A percentile compares a stretch with the other conserved stretches of the same genome.
Evolutionary conservation across 2,329 filamentous ascomycete genomes (phyloP).

Genomic region (Penicillium sp.): DNA sequence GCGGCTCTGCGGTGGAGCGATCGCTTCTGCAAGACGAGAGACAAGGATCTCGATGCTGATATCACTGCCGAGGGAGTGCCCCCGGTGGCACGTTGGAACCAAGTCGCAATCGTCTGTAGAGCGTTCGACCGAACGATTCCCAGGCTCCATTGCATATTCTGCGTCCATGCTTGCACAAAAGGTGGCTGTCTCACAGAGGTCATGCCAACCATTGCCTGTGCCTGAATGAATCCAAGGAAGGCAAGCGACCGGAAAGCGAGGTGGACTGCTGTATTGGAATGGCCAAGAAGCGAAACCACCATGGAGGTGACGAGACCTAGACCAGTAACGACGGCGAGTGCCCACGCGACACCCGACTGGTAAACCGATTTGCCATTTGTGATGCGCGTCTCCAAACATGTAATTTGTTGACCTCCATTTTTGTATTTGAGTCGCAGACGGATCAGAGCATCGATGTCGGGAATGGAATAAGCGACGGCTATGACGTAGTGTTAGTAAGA

Average conservation of each 20-base stretch:
- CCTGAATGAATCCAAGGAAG: conserved; percentile 89
- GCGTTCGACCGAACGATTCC: conserved; percentile 82
- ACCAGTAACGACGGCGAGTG: conserved; percentile 79
- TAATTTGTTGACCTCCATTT: conserved; percentile 8
- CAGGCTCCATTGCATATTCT: conserved; percentile 98
- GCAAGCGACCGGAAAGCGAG: conserved; percentile 89
- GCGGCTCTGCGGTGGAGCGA: conserved; percentile 35
- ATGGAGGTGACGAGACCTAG: conserved; percentile 78
- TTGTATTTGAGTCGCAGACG: conserved; percentile 15
- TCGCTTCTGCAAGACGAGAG: conserved; percentile 72
- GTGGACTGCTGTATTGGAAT: conserved; percentile 90
- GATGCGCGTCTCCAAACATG: conserved; percentile 37
- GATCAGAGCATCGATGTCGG: conserved; percentile 46
- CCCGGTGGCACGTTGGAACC: conserved; percentile 92
- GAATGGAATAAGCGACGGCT: conserved; percentile 80
- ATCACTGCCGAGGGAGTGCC: conserved; percentile 76
- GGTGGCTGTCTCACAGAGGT: conserved; percentile 76
- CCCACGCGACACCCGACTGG: conserved; percentile 82
- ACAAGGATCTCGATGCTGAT: conserved; percentile 66
- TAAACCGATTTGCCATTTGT: conserved; percentile 57
- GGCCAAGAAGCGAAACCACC: conserved; percentile 80
- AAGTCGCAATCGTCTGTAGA: conserved; percentile 82
- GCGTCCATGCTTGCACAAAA: conserved; percentile 86
- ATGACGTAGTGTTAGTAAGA: conserved; percentile 10
- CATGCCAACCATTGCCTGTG: conserved; percentile 85